Base-by-base conservation (phyloP, 164 flowering plant genomes). In the Platanus orientalis region DNA sequence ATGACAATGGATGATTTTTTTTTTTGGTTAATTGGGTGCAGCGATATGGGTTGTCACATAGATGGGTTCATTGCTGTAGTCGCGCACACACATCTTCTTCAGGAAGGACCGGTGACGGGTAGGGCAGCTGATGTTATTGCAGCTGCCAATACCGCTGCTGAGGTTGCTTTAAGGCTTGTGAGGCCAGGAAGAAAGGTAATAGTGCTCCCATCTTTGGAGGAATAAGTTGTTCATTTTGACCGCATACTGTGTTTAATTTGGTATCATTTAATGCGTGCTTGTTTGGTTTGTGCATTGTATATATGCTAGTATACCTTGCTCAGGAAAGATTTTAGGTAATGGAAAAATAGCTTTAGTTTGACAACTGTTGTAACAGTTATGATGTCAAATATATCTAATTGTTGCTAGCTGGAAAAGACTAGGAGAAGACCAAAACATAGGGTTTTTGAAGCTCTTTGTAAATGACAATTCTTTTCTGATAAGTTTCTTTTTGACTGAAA, bases 1-100 rank as follows among this genome's bases (percentile, higher is more conserved):
- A 21, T 36, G 60, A n/a, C n/a, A n/a, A 21, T 21, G 9, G n/a
- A 57, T 57, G 25, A 34, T 20, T 5, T 7, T 11, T 34, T 45
- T 45, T 56, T 24, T 21, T 21, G 7, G 54, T 34, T 29, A 7
- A 9, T 54, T 71, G 56, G 55, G 26, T 77, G 58, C 81, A 94
- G 97, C 60, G 98, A 91, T 71, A 75, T 91, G 90, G 98, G 96
- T 4, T 94, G 96, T 42, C 97, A 91, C 63, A 91, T 91, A 4
- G 98, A 94, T 78, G 98, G 98, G 12, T 89, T 94, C 57, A 91
- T 94, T 65, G 90, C 92, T 27, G 87, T 85, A 6, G 96, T 88
- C 21, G 97, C 82, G 2, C 98, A 91, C 44, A 94, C 96, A 12
- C 95, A 91, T 81, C 92, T 84, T 54, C 79, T 94, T 62, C 95